phyloP scores from a whole-genome alignment of 495 filamentous ascomycete genomes.

The Penicillium herquei region DNA sequence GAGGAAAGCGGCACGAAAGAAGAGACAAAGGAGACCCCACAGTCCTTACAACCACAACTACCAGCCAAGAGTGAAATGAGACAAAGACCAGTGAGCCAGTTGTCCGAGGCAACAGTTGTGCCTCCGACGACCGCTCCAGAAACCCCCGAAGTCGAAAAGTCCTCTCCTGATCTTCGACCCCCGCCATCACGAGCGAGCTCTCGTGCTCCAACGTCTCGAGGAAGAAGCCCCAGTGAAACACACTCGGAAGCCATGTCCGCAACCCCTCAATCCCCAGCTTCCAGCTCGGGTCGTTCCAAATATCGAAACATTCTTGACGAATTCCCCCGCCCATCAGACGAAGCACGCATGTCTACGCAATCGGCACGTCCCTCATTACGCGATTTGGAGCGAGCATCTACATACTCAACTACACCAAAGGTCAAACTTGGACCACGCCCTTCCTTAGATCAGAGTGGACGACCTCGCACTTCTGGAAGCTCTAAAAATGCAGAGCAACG shows the following conservation, averaged over 20 bases:
- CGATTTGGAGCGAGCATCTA: conserved; percentile 59
- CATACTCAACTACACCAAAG: conserved; percentile 56
- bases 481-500: conserved; percentile 52
- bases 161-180: conserved; percentile 14
- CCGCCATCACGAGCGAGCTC: conserved; percentile 22
- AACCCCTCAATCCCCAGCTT: conserved; percentile 13
- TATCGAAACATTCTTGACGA: conserved; percentile 39
- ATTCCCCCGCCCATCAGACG: conserved; percentile 37
- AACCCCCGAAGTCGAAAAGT: conserved; percentile 19
- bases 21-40: conserved; percentile 25
- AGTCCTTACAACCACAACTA: neutral
- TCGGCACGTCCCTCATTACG: conserved; percentile 59
- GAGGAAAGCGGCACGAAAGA: conserved; percentile 65
- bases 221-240: conserved; percentile 15
- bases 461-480: conserved; percentile 60
- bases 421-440: conserved; percentile 84
- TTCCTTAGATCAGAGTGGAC: conserved; percentile 64
- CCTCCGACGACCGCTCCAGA: conserved; percentile 25
- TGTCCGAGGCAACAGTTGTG: conserved; percentile 41
- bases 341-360: conserved; percentile 57
- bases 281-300: conserved; percentile 15
- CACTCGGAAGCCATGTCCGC: conserved; percentile 18
- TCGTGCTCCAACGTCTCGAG: conserved; percentile 22
- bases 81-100: conserved; percentile 35
- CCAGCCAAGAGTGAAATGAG: conserved; percentile 18